Base-by-base conservation (phyloP, 148 eudicot genomes). In the Silene uniflora region DNA sequence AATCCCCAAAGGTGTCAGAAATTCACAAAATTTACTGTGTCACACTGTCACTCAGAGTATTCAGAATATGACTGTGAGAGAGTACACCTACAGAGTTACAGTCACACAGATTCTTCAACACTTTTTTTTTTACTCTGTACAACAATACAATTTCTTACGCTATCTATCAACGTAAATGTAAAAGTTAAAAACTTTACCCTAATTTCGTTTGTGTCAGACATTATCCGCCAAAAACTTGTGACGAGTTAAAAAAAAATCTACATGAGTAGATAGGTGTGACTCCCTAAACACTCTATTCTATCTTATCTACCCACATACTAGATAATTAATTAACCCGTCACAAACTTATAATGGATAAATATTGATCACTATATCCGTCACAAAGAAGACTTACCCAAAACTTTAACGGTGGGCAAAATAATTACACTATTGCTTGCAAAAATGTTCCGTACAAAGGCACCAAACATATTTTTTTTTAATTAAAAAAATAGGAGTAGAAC, bases 1-100 rank as follows among this genome's bases (percentile, higher is more conserved):
- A 71, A 71, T 71, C 62, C 61, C 19, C 62, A 71, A 71, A 71
- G 73, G 18, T 71, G 73, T 71, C 73, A 54, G 62, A 52, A 13
- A 5, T 68, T 44, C 27, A 68, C 55, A 2, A 19, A 10, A 13
- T 71, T 47, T 52, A 47, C 73, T 23, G 73, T 52, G 5, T 32
- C 5, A 3, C 35, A 32, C 35, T 32, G 35, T 32, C 58, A 46
- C 52, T 69, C 73, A 54, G 22, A 71, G 21, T 11, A 6, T 68
- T 21, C 72, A 46, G 72, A 46, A 44, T 10, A 68, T 68, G 72
- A 68, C 35, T 68, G 72, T 19, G 72, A 60, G 25, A 68, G 25
- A 46, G 72, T 46, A 68, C 72, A 44, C 7, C 47, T 66, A 6
- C 69, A 65, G 44, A 65, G 69, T 66, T 66, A 35, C 47, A 60